Base-by-base conservation (phyloP, 768 basidiomycete species). In the Mycena polygramma region DNA sequence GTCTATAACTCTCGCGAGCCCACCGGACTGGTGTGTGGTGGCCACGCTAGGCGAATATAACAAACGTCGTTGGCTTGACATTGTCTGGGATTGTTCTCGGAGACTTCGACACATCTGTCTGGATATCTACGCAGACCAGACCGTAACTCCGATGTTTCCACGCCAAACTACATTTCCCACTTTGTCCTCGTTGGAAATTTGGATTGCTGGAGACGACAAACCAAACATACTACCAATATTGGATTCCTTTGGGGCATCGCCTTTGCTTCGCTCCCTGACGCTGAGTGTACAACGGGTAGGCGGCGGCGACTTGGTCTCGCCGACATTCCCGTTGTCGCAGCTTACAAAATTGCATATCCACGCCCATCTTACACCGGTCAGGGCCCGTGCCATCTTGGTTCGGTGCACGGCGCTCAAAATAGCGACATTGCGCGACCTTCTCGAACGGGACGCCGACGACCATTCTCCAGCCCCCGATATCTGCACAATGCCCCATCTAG, bases 351-450 rank as follows among this genome's bases (percentile, higher is more conserved):
- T 62, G n/a, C 14, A 2, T 10, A 17, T 51, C 36, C 2, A 2
- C 2, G 15, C 46, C 17, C 19, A n/a, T 17, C 26, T 52, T 35
- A 52, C 46, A 19, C 13, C 7, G n/a, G n/a, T n/a, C 20, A 36
- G 36, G 6, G 48, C 60, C 7, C 60, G 60, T 11, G 60, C n/a
- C 22, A 20, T 62, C 17, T 4, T 62, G 7, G 36, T 39, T 7
- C 49, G 37, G 17, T 62, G 60, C 36, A n/a, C 60, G n/a, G 11
- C 49, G 13, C 49, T 62, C 35, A 35, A 62, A 39, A 11, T 10
- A 17, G 60, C 36, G 0, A n/a, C 4, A 7, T 22, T 62, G 0
- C 0, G 15, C 19, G 14, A 10, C 2, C n/a, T 52, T 13, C 17
- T 20, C 15, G 6, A 2, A 6, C 24, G 2, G 60, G n/a, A 9